These are phyloP conservation scores for Beauveria varroae DNA, from an alignment of 2,329 filamentous ascomycete genomes.

Conservation along the genomic window DNA sequence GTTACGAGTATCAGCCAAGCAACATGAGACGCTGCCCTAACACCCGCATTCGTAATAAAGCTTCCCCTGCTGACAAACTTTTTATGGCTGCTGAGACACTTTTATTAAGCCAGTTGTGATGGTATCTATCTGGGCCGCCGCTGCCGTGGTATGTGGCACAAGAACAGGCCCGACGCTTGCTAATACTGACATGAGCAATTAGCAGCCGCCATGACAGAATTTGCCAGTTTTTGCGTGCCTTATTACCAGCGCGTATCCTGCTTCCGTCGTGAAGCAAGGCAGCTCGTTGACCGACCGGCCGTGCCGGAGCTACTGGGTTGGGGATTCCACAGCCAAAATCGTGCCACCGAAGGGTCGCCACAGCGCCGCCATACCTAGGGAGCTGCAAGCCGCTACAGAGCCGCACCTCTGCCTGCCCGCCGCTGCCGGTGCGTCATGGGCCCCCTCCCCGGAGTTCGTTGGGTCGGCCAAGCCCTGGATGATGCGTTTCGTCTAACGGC, in stretches of 20 bases:
- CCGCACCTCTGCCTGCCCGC: not conserved
- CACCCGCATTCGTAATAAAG: not conserved
- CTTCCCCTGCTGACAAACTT: slow-evolving; percentile 7
- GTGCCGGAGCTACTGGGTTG: slow-evolving; percentile 7
- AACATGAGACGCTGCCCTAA: not conserved
- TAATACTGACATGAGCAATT: not conserved
- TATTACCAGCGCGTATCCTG: not conserved
- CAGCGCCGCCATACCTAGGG: not conserved
- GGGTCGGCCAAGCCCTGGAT: not conserved
- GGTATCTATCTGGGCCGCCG: not conserved
- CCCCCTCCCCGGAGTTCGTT: not conserved
- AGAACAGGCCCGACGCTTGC: not conserved
- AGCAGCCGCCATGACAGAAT: not conserved
- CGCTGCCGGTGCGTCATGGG: slow-evolving; percentile 1
- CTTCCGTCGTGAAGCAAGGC: not conserved
- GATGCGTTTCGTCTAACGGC: slow-evolving; percentile 9
- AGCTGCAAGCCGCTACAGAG: not conserved
- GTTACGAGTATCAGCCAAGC: not conserved
- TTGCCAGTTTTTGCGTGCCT: not conserved
- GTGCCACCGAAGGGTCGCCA: not conserved
- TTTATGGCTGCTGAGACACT: not conserved
- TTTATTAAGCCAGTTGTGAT: not conserved
- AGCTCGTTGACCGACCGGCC: not conserved
- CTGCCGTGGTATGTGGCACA: no score
- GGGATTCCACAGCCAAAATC: not conserved